These are phyloP conservation scores for Camelina neglecta DNA, from an alignment of 345 rosid species.

Conservation along the genomic window DNA sequence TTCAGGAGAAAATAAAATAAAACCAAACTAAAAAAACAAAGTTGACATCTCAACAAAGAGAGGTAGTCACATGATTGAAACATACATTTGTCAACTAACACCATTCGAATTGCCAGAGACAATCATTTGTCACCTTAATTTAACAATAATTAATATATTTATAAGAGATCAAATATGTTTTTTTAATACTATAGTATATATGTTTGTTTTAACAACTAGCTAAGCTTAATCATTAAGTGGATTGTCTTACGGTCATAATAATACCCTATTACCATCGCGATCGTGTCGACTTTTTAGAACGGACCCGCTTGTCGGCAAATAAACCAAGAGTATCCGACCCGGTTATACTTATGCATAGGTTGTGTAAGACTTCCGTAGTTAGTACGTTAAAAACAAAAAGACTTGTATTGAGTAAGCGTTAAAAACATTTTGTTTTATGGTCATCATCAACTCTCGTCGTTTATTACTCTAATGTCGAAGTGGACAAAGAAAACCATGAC, in stretches of 20 bases:
- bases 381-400: no score
- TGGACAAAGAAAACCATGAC: background rate
- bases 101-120: slow-evolving; percentile 31
- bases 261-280: background rate
- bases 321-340: background rate
- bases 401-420: background rate
- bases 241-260: slow-evolving; percentile 4
- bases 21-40: background rate
- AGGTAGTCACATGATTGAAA: slow-evolving; percentile 31
- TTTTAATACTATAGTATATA: background rate
- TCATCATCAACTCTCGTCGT: slow-evolving; percentile 7
- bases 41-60: slow-evolving; percentile 45
- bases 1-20: background rate
- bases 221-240: slow-evolving; percentile 22
- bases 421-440: background rate
- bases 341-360: background rate
- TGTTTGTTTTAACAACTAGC: background rate
- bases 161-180: slow-evolving; percentile 6
- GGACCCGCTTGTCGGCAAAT: slow-evolving; percentile 7
- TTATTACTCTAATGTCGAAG: background rate
- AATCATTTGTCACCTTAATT: slow-evolving; percentile 38
- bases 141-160: background rate
- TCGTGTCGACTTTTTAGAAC: slow-evolving; percentile 4
- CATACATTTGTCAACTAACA: slow-evolving; percentile 40
- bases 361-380: no score